phyloP scores from a whole-genome alignment of 768 basidiomycete species.

The Phlebiopsis flavidoalba region DNA sequence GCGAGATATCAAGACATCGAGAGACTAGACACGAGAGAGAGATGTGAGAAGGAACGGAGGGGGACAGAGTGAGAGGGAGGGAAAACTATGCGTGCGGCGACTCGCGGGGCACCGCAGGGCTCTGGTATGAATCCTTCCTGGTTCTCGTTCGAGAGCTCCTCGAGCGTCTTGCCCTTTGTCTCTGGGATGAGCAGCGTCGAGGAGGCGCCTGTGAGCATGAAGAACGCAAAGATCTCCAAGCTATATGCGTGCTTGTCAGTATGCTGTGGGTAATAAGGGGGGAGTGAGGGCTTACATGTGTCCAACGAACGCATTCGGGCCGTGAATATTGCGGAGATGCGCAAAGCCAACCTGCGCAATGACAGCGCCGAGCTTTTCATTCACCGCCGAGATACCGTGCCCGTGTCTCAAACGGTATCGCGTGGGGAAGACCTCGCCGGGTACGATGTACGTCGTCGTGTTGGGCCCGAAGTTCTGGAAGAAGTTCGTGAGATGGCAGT shows the following conservation, averaged over 20 bases:
- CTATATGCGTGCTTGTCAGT: constrained; percentile 14
- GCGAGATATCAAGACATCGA: background rate
- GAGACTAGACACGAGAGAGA: background rate
- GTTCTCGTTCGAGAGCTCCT: constrained; percentile 32
- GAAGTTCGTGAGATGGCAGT: constrained; percentile 35
- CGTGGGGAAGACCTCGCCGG: constrained; percentile 42
- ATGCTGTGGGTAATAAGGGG: background rate
- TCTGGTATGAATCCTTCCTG: constrained; percentile 29
- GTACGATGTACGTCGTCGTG: constrained; percentile 39
- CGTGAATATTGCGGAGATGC: constrained; percentile 31
- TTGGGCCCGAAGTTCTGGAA: constrained; percentile 44
- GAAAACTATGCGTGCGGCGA: background rate
- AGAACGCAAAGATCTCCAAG: constrained; percentile 41
- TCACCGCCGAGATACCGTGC: constrained; percentile 40
- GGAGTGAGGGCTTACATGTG: constrained; percentile 26
- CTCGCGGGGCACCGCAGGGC: constrained; percentile 4
- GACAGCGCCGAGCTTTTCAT: constrained; percentile 41
- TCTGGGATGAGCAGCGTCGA: constrained; percentile 40
- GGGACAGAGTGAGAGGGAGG: too few species aligned
- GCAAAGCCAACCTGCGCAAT: constrained; percentile 33
- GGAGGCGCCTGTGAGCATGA: constrained; percentile 39
- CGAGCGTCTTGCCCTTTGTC: constrained; percentile 32
- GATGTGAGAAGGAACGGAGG: background rate
- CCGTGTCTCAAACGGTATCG: constrained; percentile 38
- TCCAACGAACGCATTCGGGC: constrained; percentile 24